A percentile compares a stretch with the other conserved stretches of the same genome.
These are phyloP conservation scores for Arthroderma uncinatum DNA, from an alignment of 2,329 filamentous ascomycete species.

Conservation along the genomic window DNA sequence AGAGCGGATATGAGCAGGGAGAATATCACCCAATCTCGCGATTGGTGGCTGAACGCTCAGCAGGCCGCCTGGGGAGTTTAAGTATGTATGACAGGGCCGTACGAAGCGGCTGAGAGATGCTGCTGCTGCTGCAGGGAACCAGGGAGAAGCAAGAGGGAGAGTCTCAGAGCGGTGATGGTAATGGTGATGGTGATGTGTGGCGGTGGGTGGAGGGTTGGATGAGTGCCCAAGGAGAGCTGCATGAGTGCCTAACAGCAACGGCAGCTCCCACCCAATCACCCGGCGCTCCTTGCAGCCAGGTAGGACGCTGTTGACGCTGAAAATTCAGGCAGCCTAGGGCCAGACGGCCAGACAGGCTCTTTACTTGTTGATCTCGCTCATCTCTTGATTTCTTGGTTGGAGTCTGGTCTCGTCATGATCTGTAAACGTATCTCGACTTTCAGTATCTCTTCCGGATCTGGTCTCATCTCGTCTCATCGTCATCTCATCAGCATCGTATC, in stretches of 20 bases:
- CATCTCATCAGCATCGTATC: no score
- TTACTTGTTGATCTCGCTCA: not conserved
- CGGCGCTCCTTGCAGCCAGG: not conserved
- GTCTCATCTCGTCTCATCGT: no score
- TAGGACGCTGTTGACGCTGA: not conserved
- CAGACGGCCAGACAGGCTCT: not conserved
- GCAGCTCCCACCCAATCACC: not conserved
- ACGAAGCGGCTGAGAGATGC: slow-evolving; percentile 3
- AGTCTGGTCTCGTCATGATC: no score
- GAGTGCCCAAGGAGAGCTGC: slow-evolving; percentile 8
- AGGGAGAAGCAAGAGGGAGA: no score
- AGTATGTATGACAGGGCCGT: slow-evolving; percentile 1
- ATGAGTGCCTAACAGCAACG: slow-evolving; percentile 15
- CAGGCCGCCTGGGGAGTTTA: not conserved
- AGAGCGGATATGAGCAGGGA: not conserved
- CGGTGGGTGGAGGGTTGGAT: slow-evolving; percentile 2
- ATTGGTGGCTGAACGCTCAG: not conserved
- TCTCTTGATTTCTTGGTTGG: no score
- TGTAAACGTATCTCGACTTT: no score
- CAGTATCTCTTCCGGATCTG: no score
- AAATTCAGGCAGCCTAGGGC: not conserved
- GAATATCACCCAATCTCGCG: not conserved
- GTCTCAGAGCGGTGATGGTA: no score
- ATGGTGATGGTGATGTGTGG: not conserved
- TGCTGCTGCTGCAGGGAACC: not conserved